Base-by-base conservation (phyloP, 2,329 filamentous ascomycete species). In the Lithohypha guttulata region DNA sequence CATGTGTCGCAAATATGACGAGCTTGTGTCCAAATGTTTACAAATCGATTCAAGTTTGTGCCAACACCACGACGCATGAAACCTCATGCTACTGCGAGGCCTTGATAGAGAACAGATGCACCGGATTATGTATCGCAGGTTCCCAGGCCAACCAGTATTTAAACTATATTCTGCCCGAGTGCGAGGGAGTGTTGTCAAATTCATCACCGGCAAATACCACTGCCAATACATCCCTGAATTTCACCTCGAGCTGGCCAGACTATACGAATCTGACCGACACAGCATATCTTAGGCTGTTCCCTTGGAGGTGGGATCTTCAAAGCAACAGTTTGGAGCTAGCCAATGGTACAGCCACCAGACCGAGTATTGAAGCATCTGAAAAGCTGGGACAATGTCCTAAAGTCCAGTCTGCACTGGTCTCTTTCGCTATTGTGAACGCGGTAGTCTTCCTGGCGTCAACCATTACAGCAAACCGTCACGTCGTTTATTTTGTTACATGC, bases 391-490 rank as follows among this genome's bases (percentile, higher is more conserved):
- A 34, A 6, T 37, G 34, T 37, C 21, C 34, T 10, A 13, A 20
- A 8, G 11, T 23, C 4, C 14, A 37, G 14, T 11, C 21, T 13
- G 19, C 21, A 17, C 13, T 37, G 5, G 3, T 29, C 5, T 37
- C 34, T 11, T 37, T 37, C n/a, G 34, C 21, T 4, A 13, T 37
- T 21, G 23, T 37, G n/a, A 37, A 37, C 19, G 15, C n/a, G 13
- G n/a, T 37, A 14, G 25, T 37, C 4, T 26, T 29, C 19, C 10
- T 37, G 8, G 22, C 25, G 8, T 15, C 25, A 4, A 6, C 20
- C 17, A 13, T 28, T 10, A 18, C 15, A 11, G 34, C 22, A 9
- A 37, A 29, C 13, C 11, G 34, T 17, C 21, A 26, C 13, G 34
- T 37, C n/a, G 34, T 37, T 14, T 18, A 37, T 23, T 11, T 13